Evolutionary conservation across 345 rosid genomes (phyloP), one percentile per base, ranked within the genome.

Genomic region (Brassica nigra): DNA sequence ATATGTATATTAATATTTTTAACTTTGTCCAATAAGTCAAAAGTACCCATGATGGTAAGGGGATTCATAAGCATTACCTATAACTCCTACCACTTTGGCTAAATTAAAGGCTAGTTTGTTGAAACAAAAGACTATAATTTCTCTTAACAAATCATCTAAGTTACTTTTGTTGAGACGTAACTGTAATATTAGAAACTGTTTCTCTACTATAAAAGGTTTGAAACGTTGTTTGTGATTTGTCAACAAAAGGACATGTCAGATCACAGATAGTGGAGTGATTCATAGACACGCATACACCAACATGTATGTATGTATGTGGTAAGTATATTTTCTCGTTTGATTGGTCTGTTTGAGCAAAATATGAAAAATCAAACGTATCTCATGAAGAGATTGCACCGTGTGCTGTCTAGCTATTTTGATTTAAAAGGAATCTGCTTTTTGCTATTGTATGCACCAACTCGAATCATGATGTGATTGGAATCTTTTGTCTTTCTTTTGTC

Each of bases 381-480:
- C 27, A 27, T 23, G 58, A 67, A 16, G 64, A 67, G 55, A 52
- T 6, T 79, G 64, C 57, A 67, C 30, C 71, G 71, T 16, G 62
- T 78, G 69, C 71, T 37, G 69, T 73, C 63, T 66, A 33, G 64
- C 82, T 49, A 75, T 28, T 69, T 37, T 74, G 79, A 74, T 75
- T 68, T 12, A 63, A 75, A 75, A 68, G 83, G 76, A 80, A 75
- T 75, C 71, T 63, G 76, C 72, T 75, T 80, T 61, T 80, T 75
- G 76, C 20, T 69, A 69, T 80, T 74, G 75, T 66, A 62, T 75
- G 79, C 83, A 80, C 79, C 83, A 75, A 69, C 72, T 69, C 83
- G 42, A 42, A 47, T 37, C 29, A 37, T 74, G 79, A 54, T 80
- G 28, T 70, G 76, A 69, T 80, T 36, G 62, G 79, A 75, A 75